Conservation (phyloP, 2,329 filamentous ascomycete genomes). For the Tolypocladium cylindrosporum region DNA sequence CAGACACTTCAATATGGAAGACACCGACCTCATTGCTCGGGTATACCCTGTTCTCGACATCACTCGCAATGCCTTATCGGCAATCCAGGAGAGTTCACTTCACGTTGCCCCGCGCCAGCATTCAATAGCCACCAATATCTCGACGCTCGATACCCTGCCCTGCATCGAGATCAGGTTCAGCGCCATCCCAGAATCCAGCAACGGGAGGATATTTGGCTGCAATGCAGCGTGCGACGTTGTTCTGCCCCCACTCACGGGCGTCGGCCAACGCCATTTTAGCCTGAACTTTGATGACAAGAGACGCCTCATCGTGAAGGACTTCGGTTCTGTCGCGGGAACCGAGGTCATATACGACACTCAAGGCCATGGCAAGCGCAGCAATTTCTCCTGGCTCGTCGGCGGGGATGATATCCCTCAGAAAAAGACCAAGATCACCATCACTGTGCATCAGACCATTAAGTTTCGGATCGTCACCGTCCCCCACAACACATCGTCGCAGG, state of each 20-base stretch:
- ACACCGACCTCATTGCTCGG: constrained; percentile 2
- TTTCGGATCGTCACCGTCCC: too few relatives aligned
- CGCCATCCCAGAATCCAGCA: constrained; percentile 2
- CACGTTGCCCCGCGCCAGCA: not conserved
- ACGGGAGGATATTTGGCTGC: constrained; percentile 5
- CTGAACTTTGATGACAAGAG: constrained; percentile 8
- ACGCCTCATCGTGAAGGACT: constrained; percentile 9
- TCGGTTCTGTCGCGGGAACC: constrained; percentile 7
- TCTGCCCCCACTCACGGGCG: not conserved
- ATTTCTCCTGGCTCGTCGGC: not conserved
- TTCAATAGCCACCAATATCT: not conserved
- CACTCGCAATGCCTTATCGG: not conserved
- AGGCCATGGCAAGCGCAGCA: constrained; percentile 4
- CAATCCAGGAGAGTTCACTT: not conserved
- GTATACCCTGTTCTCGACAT: not conserved
- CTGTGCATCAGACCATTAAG: too few relatives aligned
- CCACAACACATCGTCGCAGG: too few relatives aligned
- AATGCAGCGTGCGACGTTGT: constrained; percentile 4
- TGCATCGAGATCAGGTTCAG: constrained; percentile 4
- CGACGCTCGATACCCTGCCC: not conserved
- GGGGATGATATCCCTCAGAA: too few relatives aligned
- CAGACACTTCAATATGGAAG: constrained; percentile 1
- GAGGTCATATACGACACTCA: constrained; percentile 9
- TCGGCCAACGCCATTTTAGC: constrained; percentile 5
- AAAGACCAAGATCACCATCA: too few relatives aligned